Conservation (phyloP, 805 yeast genomes). For the Ogataea methylovora region DNA sequence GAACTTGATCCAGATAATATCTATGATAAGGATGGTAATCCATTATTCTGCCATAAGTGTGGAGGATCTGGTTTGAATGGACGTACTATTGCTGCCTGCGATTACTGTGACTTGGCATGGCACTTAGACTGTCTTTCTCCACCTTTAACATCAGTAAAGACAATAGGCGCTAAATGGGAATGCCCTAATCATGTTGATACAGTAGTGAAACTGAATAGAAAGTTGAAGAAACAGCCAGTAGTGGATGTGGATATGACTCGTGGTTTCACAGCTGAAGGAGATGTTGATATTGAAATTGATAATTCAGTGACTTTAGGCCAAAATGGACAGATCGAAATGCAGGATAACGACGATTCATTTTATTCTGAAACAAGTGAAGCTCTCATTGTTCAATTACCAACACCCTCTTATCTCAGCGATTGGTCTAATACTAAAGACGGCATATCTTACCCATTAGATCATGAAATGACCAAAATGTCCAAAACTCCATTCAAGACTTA, state of each 20-base stretch:
- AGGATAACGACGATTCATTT: no score
- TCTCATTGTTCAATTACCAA: slow-evolving; percentile 1
- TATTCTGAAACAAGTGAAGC: neutral
- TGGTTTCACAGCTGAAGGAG: slow-evolving; percentile 42
- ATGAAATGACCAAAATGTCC: slow-evolving; percentile 5
- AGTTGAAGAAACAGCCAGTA: slow-evolving; percentile 42
- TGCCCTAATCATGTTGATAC: slow-evolving; percentile 80
- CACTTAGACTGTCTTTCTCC: slow-evolving; percentile 82
- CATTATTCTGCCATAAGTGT: slow-evolving; percentile 71
- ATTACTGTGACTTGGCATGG: slow-evolving; percentile 77
- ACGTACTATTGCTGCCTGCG: slow-evolving; percentile 63
- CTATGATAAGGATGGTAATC: slow-evolving; percentile 60
- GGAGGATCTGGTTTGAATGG: slow-evolving; percentile 57
- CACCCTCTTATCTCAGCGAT: neutral
- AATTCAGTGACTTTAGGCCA: no score
- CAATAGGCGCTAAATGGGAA: slow-evolving; percentile 76
- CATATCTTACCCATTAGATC: slow-evolving; percentile 2
- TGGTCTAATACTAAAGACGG: neutral
- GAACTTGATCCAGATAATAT: slow-evolving; percentile 46
- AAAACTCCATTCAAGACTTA: slow-evolving; percentile 41
- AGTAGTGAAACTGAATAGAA: slow-evolving; percentile 38
- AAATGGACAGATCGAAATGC: no score
- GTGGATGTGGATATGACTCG: slow-evolving; percentile 49
- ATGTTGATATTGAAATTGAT: slow-evolving; percentile 46
- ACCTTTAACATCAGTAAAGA: slow-evolving; percentile 66